Base-by-base conservation (phyloP, 2,329 filamentous ascomycete genomes). In the Sporothrix pallida region DNA sequence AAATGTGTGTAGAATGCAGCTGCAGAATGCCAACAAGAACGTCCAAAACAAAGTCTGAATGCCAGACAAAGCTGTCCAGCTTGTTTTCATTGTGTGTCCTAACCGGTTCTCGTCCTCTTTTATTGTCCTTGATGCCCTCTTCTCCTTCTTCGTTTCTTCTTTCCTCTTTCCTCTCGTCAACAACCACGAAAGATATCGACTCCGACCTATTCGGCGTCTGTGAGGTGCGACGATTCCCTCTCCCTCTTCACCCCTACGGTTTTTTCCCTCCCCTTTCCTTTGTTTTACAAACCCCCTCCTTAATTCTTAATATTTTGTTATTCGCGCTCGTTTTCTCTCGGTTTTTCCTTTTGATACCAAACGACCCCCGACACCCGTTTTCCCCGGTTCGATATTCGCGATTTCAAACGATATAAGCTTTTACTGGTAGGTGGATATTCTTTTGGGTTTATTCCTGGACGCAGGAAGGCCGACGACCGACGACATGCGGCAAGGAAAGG, bases 131-230 rank as follows among this genome's bases (percentile, higher is more conserved):
- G 78, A 79, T 78, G 79, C 78, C 80, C 12, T 54, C 50, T 20
- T 20, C 26, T 20, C 26, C 67, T 63, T 48, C 17, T 56, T 67
- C 77, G 75, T 67, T 56, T 26, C 58, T 26, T 70, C 70, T 75
- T 42, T 68, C 63, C 70, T 72, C 68, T 73, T 70, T 74, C 75
- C 77, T 80, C 80, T 80, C 80, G 77, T 79, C 81, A 78, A 82
- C 82, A 86, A 85, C 85, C 84, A 85, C 84, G 85, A 84, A 85
- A 85, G 85, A 83, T 83, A 81, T 79, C 81, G 73, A 54, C 26
- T 75, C 76, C 76, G 80, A 83, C 80, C 81, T 50, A 15, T 83
- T 82, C 80, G 81, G 83, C 78, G 73, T 79, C 85, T 84, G 85
- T 87, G 85, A 77, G 76, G 76, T 76, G 77, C 76, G 75, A 76